These are phyloP conservation scores for Monilinia vaccinii-corymbosi DNA, from an alignment of 2,329 filamentous ascomycete species.

Conservation along the genomic window DNA sequence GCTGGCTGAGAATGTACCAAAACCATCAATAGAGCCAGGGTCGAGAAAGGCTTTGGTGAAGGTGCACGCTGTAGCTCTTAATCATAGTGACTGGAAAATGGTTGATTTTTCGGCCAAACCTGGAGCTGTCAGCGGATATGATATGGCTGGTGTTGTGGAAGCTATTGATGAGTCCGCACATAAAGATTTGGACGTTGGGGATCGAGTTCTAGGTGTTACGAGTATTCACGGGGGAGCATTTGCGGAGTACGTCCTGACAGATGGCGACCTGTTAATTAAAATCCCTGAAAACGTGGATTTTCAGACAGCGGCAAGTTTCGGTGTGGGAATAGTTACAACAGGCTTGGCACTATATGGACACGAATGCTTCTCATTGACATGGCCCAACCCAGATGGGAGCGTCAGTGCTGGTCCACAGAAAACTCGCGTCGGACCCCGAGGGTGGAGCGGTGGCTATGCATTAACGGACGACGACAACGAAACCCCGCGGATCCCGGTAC, in stretches of 20 bases:
- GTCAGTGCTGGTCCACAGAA: neutral
- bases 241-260: constrained; percentile 5
- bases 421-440: constrained; percentile 5
- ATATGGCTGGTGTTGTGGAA: constrained; percentile 6
- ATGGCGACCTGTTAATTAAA: constrained; percentile 5
- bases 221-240: constrained; percentile 8
- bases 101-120: constrained; percentile 1
- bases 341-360: constrained; percentile 1
- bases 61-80: constrained; percentile 1
- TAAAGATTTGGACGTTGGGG: neutral
- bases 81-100: constrained; percentile 10
- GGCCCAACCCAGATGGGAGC: neutral
- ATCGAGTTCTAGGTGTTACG: constrained; percentile 8
- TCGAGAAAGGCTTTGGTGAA: neutral
- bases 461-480: neutral
- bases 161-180: neutral
- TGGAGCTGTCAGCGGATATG: constrained; percentile 7
- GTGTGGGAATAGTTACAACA: constrained; percentile 1
- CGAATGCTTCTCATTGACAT: neutral
- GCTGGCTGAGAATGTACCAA: neutral
- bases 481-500: neutral
- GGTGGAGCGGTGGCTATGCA: constrained; percentile 2
- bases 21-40: neutral
- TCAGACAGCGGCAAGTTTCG: neutral
- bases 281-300: neutral